These are phyloP conservation scores for Colletotrichum incanum DNA, from an alignment of 2,329 filamentous ascomycete genomes.

Conservation along the genomic window DNA sequence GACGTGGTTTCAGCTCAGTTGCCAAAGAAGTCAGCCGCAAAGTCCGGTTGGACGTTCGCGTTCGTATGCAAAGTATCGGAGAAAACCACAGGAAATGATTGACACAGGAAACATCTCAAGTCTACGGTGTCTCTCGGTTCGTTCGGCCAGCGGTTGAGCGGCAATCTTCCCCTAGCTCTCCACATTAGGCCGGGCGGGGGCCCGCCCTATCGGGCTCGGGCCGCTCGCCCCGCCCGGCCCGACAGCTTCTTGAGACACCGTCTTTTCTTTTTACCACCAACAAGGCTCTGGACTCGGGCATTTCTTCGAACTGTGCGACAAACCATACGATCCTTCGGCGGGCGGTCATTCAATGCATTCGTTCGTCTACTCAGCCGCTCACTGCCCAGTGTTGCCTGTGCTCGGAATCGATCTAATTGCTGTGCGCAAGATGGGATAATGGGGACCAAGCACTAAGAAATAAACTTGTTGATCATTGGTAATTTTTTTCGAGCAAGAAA, in stretches of 20 bases:
- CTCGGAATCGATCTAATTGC: slow-evolving; percentile 5
- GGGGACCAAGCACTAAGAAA: background rate
- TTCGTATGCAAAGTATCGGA: background rate
- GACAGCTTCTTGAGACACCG: slow-evolving; percentile 40
- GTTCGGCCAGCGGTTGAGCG: slow-evolving; percentile 30
- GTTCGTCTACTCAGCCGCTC: background rate
- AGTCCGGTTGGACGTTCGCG: background rate
- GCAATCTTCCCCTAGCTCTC: background rate
- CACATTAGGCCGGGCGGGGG: slow-evolving; percentile 33
- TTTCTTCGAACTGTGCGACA: slow-evolving; percentile 11
- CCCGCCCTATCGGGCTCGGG: slow-evolving; percentile 38
- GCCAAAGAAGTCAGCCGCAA: background rate
- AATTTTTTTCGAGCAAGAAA: too few species aligned
- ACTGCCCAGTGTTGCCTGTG: background rate
- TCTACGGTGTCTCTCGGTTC: slow-evolving; percentile 1
- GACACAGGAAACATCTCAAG: background rate
- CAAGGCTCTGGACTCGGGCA: slow-evolving; percentile 13
- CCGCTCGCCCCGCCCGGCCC: slow-evolving; percentile 40
- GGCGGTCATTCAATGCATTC: slow-evolving; percentile 24
- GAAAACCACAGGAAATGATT: background rate
- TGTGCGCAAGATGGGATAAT: slow-evolving; percentile 10
- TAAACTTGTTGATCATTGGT: background rate
- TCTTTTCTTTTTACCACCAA: slow-evolving; percentile 8
- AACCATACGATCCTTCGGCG: background rate
- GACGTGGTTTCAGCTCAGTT: slow-evolving; percentile 18